Percentiles rank a stretch among this genome's conserved stretches.
Evolutionary conservation across 257 asterid genomes (phyloP).

Genomic region (Rehmannia glutinosa): DNA sequence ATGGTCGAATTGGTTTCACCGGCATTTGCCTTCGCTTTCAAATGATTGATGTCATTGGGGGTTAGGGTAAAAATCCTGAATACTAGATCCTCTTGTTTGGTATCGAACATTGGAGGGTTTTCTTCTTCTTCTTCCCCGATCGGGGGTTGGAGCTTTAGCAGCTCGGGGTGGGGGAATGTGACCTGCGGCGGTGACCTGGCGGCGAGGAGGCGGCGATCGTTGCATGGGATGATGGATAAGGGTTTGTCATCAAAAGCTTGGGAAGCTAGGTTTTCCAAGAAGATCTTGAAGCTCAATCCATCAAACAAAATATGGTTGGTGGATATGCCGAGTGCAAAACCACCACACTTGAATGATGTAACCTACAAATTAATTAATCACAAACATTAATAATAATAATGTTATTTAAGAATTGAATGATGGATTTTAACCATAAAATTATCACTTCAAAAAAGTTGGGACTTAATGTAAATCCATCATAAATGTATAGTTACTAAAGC

Average conservation of each 20-base stretch:
- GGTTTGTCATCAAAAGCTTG: conserved; percentile 69
- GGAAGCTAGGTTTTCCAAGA: conserved; percentile 74
- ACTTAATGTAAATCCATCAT: too few relatives aligned
- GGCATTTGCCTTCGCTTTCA: conserved; percentile 47
- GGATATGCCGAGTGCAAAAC: conserved; percentile 65
- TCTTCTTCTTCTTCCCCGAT: conserved; percentile 44
- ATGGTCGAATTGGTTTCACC: conserved; percentile 5
- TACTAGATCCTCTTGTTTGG: conserved; percentile 44
- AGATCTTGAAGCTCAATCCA: conserved; percentile 62
- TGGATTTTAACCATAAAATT: too few relatives aligned
- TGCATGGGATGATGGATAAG: conserved; percentile 48
- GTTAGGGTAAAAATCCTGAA: conserved; percentile 52
- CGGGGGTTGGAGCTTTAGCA: conserved; percentile 60
- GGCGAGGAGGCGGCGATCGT: conserved; percentile 66
- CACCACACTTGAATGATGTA: conserved; percentile 86
- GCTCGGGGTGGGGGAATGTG: conserved; percentile 78
- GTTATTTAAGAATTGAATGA: too few relatives aligned
- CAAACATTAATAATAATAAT: not conserved
- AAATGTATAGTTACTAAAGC: too few relatives aligned
- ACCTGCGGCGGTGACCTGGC: conserved; percentile 81
- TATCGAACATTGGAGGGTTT: conserved; percentile 41
- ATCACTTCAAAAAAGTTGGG: too few relatives aligned
- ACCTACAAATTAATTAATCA: conserved; percentile 40
- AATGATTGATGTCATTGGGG: conserved; percentile 33
- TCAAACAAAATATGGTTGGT: conserved; percentile 69